Conservation (phyloP, 192 early-diverging fungal genomes). For the Umbelopsis sp. region DNA sequence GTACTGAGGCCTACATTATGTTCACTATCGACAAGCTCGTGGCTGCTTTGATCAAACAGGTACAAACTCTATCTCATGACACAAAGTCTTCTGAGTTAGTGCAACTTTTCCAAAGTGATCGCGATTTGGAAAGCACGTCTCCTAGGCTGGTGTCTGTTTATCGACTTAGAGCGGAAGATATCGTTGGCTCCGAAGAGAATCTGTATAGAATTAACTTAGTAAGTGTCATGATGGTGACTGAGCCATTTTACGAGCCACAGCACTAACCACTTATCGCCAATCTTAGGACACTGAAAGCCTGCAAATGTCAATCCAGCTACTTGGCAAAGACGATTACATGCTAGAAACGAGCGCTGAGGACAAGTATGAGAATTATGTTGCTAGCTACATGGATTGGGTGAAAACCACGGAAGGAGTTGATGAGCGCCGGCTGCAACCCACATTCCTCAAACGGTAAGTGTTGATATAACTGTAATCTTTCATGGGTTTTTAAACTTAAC, state of each 20-base stretch:
- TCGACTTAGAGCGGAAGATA: slow-evolving; percentile 30
- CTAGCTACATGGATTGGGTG: slow-evolving; percentile 87
- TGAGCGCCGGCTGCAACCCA: slow-evolving; percentile 57
- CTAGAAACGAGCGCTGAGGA: slow-evolving; percentile 86
- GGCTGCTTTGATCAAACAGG: slow-evolving; percentile 77
- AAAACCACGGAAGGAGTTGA: slow-evolving; percentile 77
- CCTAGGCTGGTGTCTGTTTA: slow-evolving; percentile 36
- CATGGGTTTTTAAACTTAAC: not conserved
- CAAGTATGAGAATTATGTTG: slow-evolving; percentile 94
- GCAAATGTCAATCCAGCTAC: slow-evolving; percentile 82
- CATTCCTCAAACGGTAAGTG: slow-evolving; percentile 75
- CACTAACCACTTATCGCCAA: not conserved
- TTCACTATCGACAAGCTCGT: slow-evolving; percentile 91
- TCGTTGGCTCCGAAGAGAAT: slow-evolving; percentile 36
- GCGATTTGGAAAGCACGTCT: slow-evolving; percentile 38
- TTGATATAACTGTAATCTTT: slow-evolving; percentile 5
- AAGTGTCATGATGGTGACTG: not conserved
- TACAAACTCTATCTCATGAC: slow-evolving; percentile 57
- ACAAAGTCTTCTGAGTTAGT: slow-evolving; percentile 63
- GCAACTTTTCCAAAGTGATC: slow-evolving; percentile 65
- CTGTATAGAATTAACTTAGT: slow-evolving; percentile 41
- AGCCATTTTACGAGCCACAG: not conserved
- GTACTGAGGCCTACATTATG: slow-evolving; percentile 83
- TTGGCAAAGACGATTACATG: slow-evolving; percentile 88
- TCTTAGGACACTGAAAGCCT: slow-evolving; percentile 52